A percentile compares a stretch with the other conserved stretches of the same genome.
phyloP scores from a whole-genome alignment of 176 grass and related monocot species.

The Phoenix roebelenii region DNA sequence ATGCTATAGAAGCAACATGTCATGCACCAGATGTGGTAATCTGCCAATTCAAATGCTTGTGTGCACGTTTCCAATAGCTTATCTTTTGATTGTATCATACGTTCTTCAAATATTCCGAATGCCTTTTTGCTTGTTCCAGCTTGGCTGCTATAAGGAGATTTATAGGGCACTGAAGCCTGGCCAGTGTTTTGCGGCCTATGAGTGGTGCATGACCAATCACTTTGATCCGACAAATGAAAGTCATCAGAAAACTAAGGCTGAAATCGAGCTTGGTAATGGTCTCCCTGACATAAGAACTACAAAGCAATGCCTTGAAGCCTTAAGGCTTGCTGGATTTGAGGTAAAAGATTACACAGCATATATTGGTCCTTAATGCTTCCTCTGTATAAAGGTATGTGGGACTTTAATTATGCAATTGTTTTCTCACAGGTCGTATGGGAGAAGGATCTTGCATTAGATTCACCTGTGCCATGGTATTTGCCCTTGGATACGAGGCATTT shows the following conservation, averaged over 20 bases:
- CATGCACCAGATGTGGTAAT: background rate
- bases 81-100: background rate
- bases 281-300: background rate
- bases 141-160: background rate
- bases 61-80: background rate
- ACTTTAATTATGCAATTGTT: background rate
- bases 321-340: background rate
- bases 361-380: background rate
- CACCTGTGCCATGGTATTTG: background rate
- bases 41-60: background rate
- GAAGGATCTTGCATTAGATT: background rate
- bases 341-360: background rate
- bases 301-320: background rate
- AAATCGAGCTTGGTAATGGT: background rate
- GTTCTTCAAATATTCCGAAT: background rate
- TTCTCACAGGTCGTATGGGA: background rate
- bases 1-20: background rate
- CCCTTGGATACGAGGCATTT: background rate
- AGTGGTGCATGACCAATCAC: background rate
- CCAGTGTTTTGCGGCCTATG: background rate
- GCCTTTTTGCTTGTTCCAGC: background rate
- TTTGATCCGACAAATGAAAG: background rate
- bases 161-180: background rate
- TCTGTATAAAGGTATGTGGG: background rate
- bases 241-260: background rate